Evolutionary conservation across 306 rosid species (phyloP).

Genomic region (Gillenia trifoliata): DNA sequence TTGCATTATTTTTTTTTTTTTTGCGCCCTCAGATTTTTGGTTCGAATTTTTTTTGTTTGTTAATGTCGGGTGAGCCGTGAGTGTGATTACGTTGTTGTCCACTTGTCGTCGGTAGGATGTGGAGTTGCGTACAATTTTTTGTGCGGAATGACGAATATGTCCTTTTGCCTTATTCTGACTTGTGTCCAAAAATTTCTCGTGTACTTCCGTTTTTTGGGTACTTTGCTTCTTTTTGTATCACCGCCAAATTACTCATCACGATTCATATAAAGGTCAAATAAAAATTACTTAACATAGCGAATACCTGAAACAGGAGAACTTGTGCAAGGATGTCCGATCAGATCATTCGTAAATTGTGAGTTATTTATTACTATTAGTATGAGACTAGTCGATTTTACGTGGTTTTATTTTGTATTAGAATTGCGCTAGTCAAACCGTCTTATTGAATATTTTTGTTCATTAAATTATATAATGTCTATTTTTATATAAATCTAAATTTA

Average conservation of each 20-base stretch:
- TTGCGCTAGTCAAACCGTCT: accelerated
- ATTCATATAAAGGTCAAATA: background rate
- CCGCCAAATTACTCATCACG: background rate
- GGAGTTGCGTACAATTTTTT: background rate
- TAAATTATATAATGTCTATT: too few relatives aligned
- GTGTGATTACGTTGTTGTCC: conserved; percentile 11
- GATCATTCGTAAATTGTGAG: too few relatives aligned
- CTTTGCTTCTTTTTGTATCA: background rate
- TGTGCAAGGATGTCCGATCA: too few relatives aligned
- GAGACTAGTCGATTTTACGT: too few relatives aligned
- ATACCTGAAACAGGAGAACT: too few relatives aligned
- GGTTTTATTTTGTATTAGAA: too few relatives aligned
- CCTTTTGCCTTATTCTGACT: background rate
- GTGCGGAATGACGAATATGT: background rate
- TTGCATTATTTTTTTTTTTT: background rate
- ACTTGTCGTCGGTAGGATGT: background rate
- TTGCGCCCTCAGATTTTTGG: background rate
- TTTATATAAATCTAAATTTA: too few relatives aligned
- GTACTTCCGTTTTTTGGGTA: background rate
- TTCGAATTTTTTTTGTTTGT: background rate
- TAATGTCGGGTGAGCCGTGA: background rate
- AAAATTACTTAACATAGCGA: background rate
- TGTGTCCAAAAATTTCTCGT: background rate
- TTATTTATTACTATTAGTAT: too few relatives aligned
- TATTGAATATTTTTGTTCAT: too few relatives aligned